A percentile compares a stretch with the other conserved stretches of the same genome.
These are phyloP conservation scores for Trichoderma polysporum DNA, from an alignment of 2,329 filamentous ascomycete genomes.

Conservation along the genomic window DNA sequence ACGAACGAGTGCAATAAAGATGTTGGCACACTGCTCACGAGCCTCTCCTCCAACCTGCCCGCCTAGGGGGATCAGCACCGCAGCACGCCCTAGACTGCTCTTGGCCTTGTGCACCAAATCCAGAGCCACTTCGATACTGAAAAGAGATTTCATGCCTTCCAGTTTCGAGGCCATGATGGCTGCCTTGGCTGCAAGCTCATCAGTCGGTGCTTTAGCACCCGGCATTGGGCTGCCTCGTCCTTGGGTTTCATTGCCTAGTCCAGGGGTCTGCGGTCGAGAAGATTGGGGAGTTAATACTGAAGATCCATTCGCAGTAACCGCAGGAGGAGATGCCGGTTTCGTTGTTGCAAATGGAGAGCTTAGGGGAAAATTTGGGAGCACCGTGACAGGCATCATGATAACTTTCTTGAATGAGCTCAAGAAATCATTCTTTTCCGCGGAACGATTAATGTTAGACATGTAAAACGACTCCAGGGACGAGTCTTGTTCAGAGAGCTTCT, in stretches of 20 bases:
- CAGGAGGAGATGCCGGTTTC: slow-evolving; percentile 35
- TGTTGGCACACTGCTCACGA: slow-evolving; percentile 81
- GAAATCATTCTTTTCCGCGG: slow-evolving; percentile 96
- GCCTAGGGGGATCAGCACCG: slow-evolving; percentile 76
- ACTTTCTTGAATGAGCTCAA: slow-evolving; percentile 96
- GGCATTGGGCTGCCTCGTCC: slow-evolving; percentile 42
- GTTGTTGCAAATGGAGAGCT: slow-evolving; percentile 56
- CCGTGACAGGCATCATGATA: slow-evolving; percentile 97
- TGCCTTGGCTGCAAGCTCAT: slow-evolving; percentile 94
- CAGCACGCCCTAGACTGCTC: slow-evolving; percentile 78
- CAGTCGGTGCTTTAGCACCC: slow-evolving; percentile 69
- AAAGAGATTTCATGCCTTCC: slow-evolving; percentile 91
- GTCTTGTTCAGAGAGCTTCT: slow-evolving; percentile 86
- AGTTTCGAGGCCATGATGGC: slow-evolving; percentile 93
- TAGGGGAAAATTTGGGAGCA: slow-evolving; percentile 68
- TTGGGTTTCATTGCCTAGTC: slow-evolving; percentile 35
- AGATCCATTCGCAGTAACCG: slow-evolving; percentile 31
- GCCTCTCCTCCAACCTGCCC: slow-evolving; percentile 80
- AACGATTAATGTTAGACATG: slow-evolving; percentile 92
- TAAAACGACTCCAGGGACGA: slow-evolving; percentile 88
- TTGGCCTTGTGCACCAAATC: slow-evolving; percentile 88
- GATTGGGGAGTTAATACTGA: slow-evolving; percentile 36
- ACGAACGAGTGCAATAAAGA: slow-evolving; percentile 82
- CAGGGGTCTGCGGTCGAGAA: slow-evolving; percentile 53
- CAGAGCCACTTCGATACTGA: slow-evolving; percentile 93